Evolutionary conservation across 1,284 basidiomycete genomes (phyloP), one percentile per base, ranked within the genome.

Genomic region (Cystobasidiaceae sp.): DNA sequence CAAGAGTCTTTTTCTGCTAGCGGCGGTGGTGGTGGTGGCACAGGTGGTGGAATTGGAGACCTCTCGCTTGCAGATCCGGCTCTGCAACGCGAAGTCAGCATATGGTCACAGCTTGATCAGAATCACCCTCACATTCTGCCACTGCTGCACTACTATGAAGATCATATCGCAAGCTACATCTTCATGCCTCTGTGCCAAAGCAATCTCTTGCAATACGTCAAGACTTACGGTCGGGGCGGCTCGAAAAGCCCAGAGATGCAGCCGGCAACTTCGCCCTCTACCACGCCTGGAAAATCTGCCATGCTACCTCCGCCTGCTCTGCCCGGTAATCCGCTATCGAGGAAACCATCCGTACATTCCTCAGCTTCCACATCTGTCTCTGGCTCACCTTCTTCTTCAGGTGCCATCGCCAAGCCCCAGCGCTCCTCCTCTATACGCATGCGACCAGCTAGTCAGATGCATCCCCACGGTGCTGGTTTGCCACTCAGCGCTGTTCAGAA

Each of bases 151-250:
- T 80, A 82, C 50, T 80, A 83, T 68, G 83, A 86, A 68, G 85
- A 85, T 0, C 72, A 81, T 25, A 82, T 84, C 68, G 86, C 86
- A 50, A 88, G 89, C 70, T 94, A 86, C 74, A 86, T 93, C 75
- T 83, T 94, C 78, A 92, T 86, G 27, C 84, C 91, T 3, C 84
- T 83, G 70, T 89, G 91, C 71, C 86, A 89, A 15, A 92, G 92
- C 7, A 89, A 87, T 3, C 81, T 97, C 49, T 86, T 89, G 72
- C 88, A 93, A 74, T 88, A 93, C 58, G 81, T 96, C 67, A 74
- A 71, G 49, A 84, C 85, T 73, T 80, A 86, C 52, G 85, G 85
- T 66, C 88, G 44, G 46, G 32, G 70, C 45, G 61, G 56, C 54
- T 28, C 60, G 50, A 43, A 51, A 44, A 23, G 67, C 37, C 4